Conservation (phyloP, 1,284 basidiomycete species). For the Pseudozyma tsukubaensis region DNA sequence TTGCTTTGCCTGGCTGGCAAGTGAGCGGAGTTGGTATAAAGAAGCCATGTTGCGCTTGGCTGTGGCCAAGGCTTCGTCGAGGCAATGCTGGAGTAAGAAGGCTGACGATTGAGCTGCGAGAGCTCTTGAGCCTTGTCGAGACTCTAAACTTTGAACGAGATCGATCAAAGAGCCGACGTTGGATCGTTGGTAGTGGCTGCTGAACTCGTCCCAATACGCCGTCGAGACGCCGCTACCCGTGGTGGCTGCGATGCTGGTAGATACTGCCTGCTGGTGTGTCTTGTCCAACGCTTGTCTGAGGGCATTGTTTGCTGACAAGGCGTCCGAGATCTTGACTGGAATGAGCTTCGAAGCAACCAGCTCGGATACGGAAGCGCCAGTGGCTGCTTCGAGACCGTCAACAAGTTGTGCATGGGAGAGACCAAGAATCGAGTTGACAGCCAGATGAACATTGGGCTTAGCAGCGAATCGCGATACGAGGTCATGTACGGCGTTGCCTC, state of each 20-base stretch:
- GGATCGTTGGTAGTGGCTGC: slow-evolving; percentile 37
- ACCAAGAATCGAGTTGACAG: slow-evolving; percentile 43
- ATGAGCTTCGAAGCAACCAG: slow-evolving; percentile 21
- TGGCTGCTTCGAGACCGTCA: slow-evolving; percentile 29
- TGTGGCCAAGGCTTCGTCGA: slow-evolving; percentile 38
- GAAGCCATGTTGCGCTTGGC: slow-evolving; percentile 18
- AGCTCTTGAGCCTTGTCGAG: slow-evolving; percentile 13
- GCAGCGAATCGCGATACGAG: slow-evolving; percentile 42
- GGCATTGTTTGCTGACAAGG: slow-evolving; percentile 27
- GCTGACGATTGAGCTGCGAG: slow-evolving; percentile 30
- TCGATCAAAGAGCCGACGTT: slow-evolving; percentile 33
- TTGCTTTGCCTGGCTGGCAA: slow-evolving; percentile 19
- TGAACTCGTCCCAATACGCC: slow-evolving; percentile 41
- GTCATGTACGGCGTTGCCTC: slow-evolving; percentile 18
- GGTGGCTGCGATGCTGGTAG: not conserved
- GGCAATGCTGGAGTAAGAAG: slow-evolving; percentile 40
- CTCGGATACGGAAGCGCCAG: slow-evolving; percentile 24
- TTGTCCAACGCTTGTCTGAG: slow-evolving; percentile 37
- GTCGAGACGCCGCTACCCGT: not conserved
- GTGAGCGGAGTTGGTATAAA: slow-evolving; percentile 30
- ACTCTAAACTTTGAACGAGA: slow-evolving; percentile 16
- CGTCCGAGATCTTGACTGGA: slow-evolving; percentile 28
- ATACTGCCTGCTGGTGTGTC: slow-evolving; percentile 3
- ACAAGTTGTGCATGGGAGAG: slow-evolving; percentile 8
- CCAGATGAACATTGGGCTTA: slow-evolving; percentile 48